Base-by-base conservation (phyloP, 352 stramenopile genomes). In the Albugo candida region DNA sequence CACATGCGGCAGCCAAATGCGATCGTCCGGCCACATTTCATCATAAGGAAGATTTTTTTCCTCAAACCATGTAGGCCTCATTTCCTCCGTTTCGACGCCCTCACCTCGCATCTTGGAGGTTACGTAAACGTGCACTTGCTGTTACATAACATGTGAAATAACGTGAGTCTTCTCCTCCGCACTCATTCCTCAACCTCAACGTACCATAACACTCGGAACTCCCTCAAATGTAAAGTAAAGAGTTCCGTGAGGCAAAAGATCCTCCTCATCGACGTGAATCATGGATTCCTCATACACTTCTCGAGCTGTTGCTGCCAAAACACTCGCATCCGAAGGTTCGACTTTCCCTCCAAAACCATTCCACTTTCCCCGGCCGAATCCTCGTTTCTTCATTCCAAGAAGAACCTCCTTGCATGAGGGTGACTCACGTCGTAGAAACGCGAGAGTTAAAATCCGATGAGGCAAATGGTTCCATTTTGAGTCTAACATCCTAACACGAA, bases 341-440 rank as follows among this genome's bases (percentile, higher is more conserved):
- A 95, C 70, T 57, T 95, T 95, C 5, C 83, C 83, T 5, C 83
- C 83, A 52, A 94, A 95, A 24, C 83, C 81, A 51, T 94, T 95
- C 78, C 78, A 94, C 52, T 94, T 93, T 47, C 81, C 81, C 40
- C 60, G 31, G 13, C 83, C 83, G 46, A 95, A 92, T 34, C 83
- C 83, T 35, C 81, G 71, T 55, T 95, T 93, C 58, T 95, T 95
- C 58, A 89, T 60, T 2, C 83, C 83, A 16, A 92, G 59, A 24
- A 92, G 59, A 27, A 89, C 62, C 41, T 84, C 24, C 8, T 31
- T 31, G 8, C 24, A 31, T 31, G 8, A n/a, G n/a, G n/a, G 3
- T 31, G 3, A 3, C 24, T 31, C 24, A 31, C 24, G 24, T 8
- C 3, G 3, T 8, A 31, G 8, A 31, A 31, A 10, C 24, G 24